A percentile compares a stretch with the other conserved stretches of the same genome.
phyloP scores from a whole-genome alignment of 768 basidiomycete genomes.

The Auriscalpium vulgare region DNA sequence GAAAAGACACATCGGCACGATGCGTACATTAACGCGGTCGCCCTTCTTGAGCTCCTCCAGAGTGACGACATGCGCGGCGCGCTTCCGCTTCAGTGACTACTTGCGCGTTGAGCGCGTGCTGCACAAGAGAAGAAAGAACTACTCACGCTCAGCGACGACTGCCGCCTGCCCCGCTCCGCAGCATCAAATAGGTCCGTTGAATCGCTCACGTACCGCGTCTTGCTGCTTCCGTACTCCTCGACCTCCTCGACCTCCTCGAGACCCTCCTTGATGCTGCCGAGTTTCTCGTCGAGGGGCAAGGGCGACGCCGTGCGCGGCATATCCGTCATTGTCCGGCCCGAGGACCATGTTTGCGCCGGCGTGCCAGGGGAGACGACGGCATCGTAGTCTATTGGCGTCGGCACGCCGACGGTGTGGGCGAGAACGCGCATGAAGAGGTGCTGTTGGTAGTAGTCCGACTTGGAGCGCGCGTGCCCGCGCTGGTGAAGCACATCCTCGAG shows the following conservation, averaged over 20 bases:
- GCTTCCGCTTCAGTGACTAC: slow-evolving; percentile 26
- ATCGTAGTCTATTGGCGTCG: neutral
- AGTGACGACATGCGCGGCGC: slow-evolving; percentile 20
- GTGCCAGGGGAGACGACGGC: neutral
- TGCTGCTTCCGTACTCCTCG: neutral
- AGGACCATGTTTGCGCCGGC: neutral
- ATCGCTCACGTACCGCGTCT: neutral
- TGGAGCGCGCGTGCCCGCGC: slow-evolving; percentile 46
- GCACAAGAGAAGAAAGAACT: no score
- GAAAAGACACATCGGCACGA: slow-evolving; percentile 62
- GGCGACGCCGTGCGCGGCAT: slow-evolving; percentile 30
- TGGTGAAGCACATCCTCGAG: slow-evolving; percentile 60
- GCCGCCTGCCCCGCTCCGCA: slow-evolving; percentile 10
- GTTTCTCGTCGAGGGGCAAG: slow-evolving; percentile 13
- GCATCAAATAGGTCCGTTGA: neutral
- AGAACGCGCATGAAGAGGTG: slow-evolving; percentile 71
- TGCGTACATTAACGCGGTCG: slow-evolving; percentile 50
- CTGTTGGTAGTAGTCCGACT: slow-evolving; percentile 61
- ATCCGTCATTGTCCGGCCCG: slow-evolving; percentile 18
- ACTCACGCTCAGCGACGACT: slow-evolving; percentile 6
- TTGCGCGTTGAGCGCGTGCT: slow-evolving; percentile 1
- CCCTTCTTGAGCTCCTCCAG: slow-evolving; percentile 38
- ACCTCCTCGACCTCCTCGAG: neutral
- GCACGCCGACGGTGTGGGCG: slow-evolving; percentile 44
- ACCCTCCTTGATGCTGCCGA: slow-evolving; percentile 15